Evolutionary conservation across 306 rosid species (phyloP).

Genomic region (Coriaria nepalensis): DNA sequence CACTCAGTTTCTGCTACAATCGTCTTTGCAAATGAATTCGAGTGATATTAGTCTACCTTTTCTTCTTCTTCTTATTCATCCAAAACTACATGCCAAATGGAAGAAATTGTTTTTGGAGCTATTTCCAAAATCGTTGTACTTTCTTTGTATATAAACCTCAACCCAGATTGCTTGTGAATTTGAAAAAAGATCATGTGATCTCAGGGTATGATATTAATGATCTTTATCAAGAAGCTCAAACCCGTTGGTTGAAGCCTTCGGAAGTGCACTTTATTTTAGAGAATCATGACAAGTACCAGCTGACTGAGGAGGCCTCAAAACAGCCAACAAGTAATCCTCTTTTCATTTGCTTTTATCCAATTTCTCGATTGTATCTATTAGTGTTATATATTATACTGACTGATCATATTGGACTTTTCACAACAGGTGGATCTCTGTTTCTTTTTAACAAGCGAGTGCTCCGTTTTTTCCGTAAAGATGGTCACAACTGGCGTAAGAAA

Average conservation of each 20-base stretch:
- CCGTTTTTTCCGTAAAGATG: constrained; percentile 92
- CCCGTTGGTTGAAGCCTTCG: constrained; percentile 86
- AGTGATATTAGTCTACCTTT: no score
- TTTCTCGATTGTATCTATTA: no score
- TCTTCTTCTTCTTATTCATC: no score
- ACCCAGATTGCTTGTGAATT: constrained; percentile 1
- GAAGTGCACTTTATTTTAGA: constrained; percentile 70
- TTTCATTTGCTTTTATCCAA: not conserved
- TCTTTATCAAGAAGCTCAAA: constrained; percentile 63
- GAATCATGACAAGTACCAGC: constrained; percentile 54
- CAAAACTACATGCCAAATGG: no score
- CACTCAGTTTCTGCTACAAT: no score
- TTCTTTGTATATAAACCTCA: not conserved
- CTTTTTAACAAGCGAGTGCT: constrained; percentile 78
- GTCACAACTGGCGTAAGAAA: constrained; percentile 91
- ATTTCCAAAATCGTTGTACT: no score
- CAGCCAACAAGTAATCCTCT: constrained; percentile 47
- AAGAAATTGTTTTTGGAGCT: no score
- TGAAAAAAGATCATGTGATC: constrained; percentile 8
- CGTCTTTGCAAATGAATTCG: no score
- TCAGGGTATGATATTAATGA: constrained; percentile 52
- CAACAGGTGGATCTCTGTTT: constrained; percentile 70
- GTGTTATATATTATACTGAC: no score
- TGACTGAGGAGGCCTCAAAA: constrained; percentile 43
- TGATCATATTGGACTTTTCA: constrained; percentile 7